Evolutionary conservation across 768 basidiomycete genomes (phyloP), one percentile per base, ranked within the genome.

Genomic region (Podaxis sp.): DNA sequence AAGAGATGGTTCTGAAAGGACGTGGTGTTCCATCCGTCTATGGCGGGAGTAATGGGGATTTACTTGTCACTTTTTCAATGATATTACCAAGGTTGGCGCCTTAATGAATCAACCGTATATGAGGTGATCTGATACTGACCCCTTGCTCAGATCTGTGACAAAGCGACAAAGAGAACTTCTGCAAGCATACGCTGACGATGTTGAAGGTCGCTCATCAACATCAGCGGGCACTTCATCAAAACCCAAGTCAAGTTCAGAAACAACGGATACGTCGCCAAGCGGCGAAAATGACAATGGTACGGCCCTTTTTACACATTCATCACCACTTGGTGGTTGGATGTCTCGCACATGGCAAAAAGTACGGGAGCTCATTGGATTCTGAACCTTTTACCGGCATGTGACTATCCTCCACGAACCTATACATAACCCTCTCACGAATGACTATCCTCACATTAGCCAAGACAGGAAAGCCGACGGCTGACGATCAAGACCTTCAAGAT

Each of bases 1-100:
- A 98, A 77, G 95, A 98, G 74, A 96, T 96, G 86, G 92, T 97
- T 22, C 76, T 99, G 69, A 91, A 90, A 76, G 88, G 88, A 43
- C 86, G 92, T 57, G 97, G 97, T 33, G 87, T 98, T 12, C 73
- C 84, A 50, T 80, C 85, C 24, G 80, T 90, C 6, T 81, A 82
- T 70, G 74, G 78, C 55, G 76, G 82, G 46, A 83, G 82, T 65
- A 87, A 82, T 64, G 93, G 96, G 40, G 94, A 97, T 73, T 77
- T 98, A 57, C 91, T 94, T 68, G 92, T 99, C 58, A 85, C 87
- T 46, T 98, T 98, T 79, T 84, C 82, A 38, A 83, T 98, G 38
- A 84, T 90, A 67, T 82, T 99, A 66, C 97, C 97, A 27, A 89
- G 96, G 97, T 94, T 69, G 76, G 87, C 59, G 43, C 61, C 50